Percentiles rank a stretch among this genome's conserved stretches.
Evolutionary conservation across 192 early-diverging fungal genomes (phyloP).

Genomic region (Entomortierella beljakovae): DNA sequence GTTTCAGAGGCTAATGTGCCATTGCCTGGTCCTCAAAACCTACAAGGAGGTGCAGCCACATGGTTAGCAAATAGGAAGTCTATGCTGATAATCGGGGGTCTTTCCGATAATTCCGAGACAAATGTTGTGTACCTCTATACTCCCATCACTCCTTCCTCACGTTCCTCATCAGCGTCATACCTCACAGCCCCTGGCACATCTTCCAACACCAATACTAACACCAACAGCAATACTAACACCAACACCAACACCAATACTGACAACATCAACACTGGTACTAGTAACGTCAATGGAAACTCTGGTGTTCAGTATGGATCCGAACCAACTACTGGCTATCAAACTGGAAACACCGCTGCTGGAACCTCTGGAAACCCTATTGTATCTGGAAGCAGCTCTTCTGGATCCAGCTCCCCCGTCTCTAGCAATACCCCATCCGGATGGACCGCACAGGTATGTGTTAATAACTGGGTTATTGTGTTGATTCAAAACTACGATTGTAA

Average conservation of each 20-base stretch:
- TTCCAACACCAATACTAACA: not conserved
- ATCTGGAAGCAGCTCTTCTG: not conserved
- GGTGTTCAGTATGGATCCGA: too few species aligned
- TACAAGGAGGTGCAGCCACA: slow-evolving; percentile 22
- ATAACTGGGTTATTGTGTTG: not conserved
- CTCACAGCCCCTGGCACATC: too few species aligned
- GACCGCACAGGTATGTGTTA: slow-evolving; percentile 22
- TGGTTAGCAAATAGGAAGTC: slow-evolving; percentile 14
- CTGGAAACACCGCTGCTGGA: too few species aligned
- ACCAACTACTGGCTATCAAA: too few species aligned
- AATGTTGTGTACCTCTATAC: slow-evolving; percentile 26
- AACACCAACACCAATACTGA: not conserved
- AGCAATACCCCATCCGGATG: not conserved
- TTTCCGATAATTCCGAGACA: slow-evolving; percentile 13
- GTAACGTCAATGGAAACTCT: not conserved
- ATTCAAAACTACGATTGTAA: not conserved
- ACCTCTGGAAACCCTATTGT: too few species aligned
- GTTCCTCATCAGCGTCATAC: too few species aligned
- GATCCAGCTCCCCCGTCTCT: not conserved
- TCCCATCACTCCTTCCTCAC: not conserved
- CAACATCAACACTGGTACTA: not conserved
- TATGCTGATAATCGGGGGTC: slow-evolving; percentile 12
- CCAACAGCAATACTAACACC: not conserved
- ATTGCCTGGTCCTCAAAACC: slow-evolving; percentile 14
- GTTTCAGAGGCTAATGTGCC: slow-evolving; percentile 20